Percentiles rank a stretch among this genome's conserved stretches.
Evolutionary conservation across 768 basidiomycete species (phyloP).

Genomic region (Tremella yokohamensis): DNA sequence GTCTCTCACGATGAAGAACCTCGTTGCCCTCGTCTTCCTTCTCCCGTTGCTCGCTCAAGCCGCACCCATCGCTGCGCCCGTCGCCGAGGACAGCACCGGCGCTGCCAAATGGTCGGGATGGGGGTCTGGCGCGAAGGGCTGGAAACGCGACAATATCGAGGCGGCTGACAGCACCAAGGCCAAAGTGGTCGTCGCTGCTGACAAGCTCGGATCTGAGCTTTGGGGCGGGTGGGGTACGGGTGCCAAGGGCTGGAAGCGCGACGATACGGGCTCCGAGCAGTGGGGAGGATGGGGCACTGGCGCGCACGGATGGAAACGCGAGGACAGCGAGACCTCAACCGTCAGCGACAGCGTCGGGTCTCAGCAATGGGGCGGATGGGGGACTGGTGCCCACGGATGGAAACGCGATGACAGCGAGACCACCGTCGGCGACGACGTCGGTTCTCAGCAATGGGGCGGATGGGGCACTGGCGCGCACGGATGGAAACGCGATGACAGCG

Average conservation of each 20-base stretch:
- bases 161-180: neutral
- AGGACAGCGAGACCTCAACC: too few species aligned
- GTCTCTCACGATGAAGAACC: neutral
- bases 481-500: conserved; percentile 5
- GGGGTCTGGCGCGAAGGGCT: neutral
- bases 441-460: neutral
- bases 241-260: conserved; percentile 8
- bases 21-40: conserved; percentile 1
- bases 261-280: neutral
- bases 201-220: neutral
- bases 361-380: neutral
- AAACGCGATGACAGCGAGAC: conserved; percentile 6
- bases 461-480: neutral
- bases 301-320: conserved; percentile 1
- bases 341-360: too few species aligned
- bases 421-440: conserved; percentile 5
- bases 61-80: neutral
- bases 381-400: neutral
- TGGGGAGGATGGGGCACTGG: neutral
- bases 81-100: conserved; percentile 5
- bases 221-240: neutral
- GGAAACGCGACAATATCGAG: conserved; percentile 8
- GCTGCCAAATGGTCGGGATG: conserved; percentile 4
- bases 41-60: neutral
- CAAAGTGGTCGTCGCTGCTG: neutral